phyloP scores from a whole-genome alignment of 495 filamentous ascomycete genomes.

The Cryomyces antarcticus region DNA sequence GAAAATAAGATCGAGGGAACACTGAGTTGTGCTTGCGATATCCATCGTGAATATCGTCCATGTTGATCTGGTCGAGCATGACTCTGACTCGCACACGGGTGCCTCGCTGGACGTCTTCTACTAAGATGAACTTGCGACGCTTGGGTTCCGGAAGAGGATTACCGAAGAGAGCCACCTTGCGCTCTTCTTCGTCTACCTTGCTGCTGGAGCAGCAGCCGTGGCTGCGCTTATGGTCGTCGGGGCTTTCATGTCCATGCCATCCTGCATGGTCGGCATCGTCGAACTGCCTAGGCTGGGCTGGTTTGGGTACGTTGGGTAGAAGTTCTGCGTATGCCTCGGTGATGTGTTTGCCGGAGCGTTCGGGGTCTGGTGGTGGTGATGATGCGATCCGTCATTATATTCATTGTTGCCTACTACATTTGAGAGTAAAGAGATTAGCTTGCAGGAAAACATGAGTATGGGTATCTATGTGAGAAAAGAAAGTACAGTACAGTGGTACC shows the following conservation, averaged over 20 bases:
- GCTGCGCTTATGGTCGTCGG: conserved; percentile 25
- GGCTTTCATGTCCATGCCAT: conserved; percentile 35
- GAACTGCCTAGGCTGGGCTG: conserved; percentile 37
- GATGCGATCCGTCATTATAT: conserved; percentile 34
- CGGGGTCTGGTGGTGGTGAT: conserved; percentile 39
- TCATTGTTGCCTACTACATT: conserved; percentile 31
- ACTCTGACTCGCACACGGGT: conserved; percentile 69
- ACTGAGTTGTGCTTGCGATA: conserved; percentile 77
- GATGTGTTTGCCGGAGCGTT: conserved; percentile 35
- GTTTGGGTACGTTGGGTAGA: conserved; percentile 48
- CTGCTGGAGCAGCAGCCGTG: conserved; percentile 15
- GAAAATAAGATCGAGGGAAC: conserved; percentile 75
- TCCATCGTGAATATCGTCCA: conserved; percentile 83
- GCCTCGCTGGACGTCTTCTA: conserved; percentile 66
- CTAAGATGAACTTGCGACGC: conserved; percentile 86
- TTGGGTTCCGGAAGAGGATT: conserved; percentile 61
- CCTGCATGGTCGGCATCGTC: conserved; percentile 52
- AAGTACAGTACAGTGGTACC: background rate
- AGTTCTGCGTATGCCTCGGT: conserved; percentile 42
- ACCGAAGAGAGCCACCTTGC: conserved; percentile 49
- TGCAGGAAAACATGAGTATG: too few species aligned
- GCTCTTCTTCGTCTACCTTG: conserved; percentile 25
- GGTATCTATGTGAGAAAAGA: too few species aligned
- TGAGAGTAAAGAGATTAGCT: conserved; percentile 21
- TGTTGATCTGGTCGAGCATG: conserved; percentile 69